phyloP scores from a whole-genome alignment of 306 rosid genomes.

The Acacia crassicarpa region DNA sequence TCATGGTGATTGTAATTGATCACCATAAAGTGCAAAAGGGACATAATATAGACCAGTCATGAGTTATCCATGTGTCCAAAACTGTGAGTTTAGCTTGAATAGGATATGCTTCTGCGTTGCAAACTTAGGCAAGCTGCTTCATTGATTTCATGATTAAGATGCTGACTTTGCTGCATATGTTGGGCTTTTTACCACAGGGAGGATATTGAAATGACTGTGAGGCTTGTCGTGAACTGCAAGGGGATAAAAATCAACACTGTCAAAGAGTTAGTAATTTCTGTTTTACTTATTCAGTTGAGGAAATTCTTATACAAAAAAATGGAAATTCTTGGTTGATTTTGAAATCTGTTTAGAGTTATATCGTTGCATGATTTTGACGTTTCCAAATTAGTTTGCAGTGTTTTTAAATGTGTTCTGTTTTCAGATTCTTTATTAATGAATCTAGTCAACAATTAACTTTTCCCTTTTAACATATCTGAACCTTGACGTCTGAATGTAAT shows the following conservation, averaged over 20 bases:
- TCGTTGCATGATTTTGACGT: not conserved
- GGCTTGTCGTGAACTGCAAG: constrained; percentile 86
- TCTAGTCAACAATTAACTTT: not conserved
- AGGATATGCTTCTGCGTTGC: constrained; percentile 16
- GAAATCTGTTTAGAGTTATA: not conserved
- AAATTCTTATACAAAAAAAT: not conserved
- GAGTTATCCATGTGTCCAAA: not conserved
- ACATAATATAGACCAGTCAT: not conserved
- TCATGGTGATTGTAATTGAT: constrained; percentile 1
- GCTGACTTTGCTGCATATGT: constrained; percentile 32
- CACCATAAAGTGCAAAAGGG: not conserved
- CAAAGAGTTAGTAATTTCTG: constrained; percentile 59
- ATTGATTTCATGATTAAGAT: constrained; percentile 25
- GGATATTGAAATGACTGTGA: constrained; percentile 80
- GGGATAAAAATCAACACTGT: constrained; percentile 79
- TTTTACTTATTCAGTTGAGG: not conserved
- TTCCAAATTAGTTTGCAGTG: constrained; percentile 5
- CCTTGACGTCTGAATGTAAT: constrained; percentile 10
- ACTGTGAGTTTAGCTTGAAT: constrained; percentile 1
- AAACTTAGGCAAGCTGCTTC: constrained; percentile 25
- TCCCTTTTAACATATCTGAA: constrained; percentile 17
- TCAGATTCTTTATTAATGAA: constrained; percentile 14
- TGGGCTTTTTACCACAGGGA: constrained; percentile 57
- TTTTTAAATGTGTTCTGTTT: not conserved
- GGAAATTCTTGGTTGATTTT: constrained; percentile 7